Conservation (phyloP, 139 green algal genomes). For the Pseudopediastrum boryanum region DNA sequence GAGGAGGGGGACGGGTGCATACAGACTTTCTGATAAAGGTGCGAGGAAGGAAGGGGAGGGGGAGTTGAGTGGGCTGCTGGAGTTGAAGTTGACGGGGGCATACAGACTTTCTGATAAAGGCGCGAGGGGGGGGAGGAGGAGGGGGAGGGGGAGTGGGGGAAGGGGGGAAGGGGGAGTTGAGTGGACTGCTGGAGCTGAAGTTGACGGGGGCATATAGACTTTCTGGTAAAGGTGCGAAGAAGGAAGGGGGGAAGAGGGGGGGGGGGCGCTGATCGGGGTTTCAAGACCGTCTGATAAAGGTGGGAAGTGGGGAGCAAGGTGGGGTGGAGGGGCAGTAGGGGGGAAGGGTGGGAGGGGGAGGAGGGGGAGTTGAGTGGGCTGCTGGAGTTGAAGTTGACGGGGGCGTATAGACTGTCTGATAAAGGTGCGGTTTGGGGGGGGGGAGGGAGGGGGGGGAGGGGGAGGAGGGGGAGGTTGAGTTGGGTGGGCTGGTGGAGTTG, state of each 20-base stretch:
- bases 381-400: too few species aligned
- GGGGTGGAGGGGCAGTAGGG: too few species aligned
- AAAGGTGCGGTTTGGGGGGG: too few species aligned
- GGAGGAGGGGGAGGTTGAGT: too few species aligned
- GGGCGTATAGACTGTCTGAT: too few species aligned
- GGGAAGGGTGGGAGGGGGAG: too few species aligned
- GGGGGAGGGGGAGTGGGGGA: not conserved
- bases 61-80: constrained; percentile 27
- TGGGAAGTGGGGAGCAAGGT: constrained; percentile 38
- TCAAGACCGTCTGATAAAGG: constrained; percentile 44
- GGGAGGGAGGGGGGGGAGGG: too few species aligned
- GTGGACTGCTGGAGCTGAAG: constrained; percentile 42
- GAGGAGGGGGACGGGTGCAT: constrained; percentile 62
- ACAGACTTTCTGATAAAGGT: constrained; percentile 59
- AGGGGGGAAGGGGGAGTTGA: not conserved
- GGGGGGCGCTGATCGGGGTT: too few species aligned
- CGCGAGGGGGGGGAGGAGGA: not conserved
- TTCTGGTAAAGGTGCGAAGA: constrained; percentile 48
- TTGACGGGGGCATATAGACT: constrained; percentile 72
- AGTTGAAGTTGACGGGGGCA: constrained; percentile 16
- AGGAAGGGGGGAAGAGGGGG: too few species aligned
- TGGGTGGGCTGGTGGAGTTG: too few species aligned
- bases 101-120: not conserved
- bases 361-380: too few species aligned
- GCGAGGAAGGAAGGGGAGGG: constrained; percentile 23